These are phyloP conservation scores for Neurospora intermedia DNA, from an alignment of 495 filamentous ascomycete genomes.

Conservation along the genomic window DNA sequence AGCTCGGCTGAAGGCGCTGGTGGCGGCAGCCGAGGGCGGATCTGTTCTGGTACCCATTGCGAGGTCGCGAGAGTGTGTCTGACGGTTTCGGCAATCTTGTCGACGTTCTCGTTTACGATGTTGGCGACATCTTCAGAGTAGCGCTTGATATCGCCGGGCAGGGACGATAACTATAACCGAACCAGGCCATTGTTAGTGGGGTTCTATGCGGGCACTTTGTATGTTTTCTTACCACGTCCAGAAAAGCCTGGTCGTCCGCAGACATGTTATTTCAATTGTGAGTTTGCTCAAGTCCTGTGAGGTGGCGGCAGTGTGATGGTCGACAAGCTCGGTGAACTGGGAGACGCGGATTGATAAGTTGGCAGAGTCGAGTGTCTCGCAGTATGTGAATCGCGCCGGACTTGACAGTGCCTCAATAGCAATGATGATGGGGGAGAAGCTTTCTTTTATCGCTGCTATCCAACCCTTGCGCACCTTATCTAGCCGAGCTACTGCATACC, in stretches of 20 bases:
- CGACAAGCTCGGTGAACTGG: neutral
- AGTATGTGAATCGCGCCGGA: neutral
- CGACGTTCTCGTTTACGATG: slow-evolving; percentile 65
- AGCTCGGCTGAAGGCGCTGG: slow-evolving; percentile 28
- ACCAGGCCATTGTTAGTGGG: neutral
- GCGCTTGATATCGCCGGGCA: slow-evolving; percentile 58
- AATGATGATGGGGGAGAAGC: neutral
- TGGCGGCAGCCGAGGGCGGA: slow-evolving; percentile 47
- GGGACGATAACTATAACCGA: slow-evolving; percentile 49
- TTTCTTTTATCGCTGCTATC: neutral
- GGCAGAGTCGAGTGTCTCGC: neutral
- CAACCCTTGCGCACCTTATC: neutral
- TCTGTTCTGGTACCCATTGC: slow-evolving; percentile 58
- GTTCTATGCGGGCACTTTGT: neutral
- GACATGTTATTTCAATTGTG: slow-evolving; percentile 34
- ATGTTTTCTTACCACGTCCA: slow-evolving; percentile 42
- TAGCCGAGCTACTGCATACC: neutral
- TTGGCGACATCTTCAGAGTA: slow-evolving; percentile 60
- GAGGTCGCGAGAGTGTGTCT: slow-evolving; percentile 52
- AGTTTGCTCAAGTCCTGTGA: neutral
- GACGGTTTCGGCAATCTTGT: slow-evolving; percentile 51
- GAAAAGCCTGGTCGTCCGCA: slow-evolving; percentile 51
- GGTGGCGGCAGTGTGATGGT: neutral
- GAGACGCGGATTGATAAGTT: neutral
- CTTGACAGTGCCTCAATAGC: neutral